Percentiles rank a stretch among this genome's conserved stretches.
phyloP scores from a whole-genome alignment of 164 flowering plant species.

The Berberis vulgaris region DNA sequence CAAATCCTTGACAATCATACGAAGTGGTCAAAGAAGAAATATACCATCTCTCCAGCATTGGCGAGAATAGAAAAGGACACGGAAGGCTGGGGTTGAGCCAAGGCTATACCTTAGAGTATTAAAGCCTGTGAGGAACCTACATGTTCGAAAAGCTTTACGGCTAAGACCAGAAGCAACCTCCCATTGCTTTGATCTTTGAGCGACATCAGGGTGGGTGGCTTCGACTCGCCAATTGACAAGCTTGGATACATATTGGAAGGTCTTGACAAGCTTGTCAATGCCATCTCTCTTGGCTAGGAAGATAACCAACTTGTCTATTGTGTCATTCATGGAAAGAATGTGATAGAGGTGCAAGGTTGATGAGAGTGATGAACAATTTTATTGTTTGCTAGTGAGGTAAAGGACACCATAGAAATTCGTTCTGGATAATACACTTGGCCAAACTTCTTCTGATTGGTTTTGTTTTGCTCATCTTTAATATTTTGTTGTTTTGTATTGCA shows the following conservation, averaged over 20 bases:
- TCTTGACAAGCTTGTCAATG: slow-evolving; percentile 95
- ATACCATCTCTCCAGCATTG: slow-evolving; percentile 91
- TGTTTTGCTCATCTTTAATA: too few relatives aligned
- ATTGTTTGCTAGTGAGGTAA: neutral
- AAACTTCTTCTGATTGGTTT: too few relatives aligned
- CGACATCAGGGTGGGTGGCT: slow-evolving; percentile 34
- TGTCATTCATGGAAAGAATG: slow-evolving; percentile 43
- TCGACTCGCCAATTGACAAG: slow-evolving; percentile 67
- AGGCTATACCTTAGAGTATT: slow-evolving; percentile 62
- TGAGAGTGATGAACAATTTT: slow-evolving; percentile 3
- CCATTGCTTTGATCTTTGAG: slow-evolving; percentile 57
- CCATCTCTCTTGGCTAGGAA: slow-evolving; percentile 96
- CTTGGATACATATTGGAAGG: slow-evolving; percentile 95
- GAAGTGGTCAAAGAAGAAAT: slow-evolving; percentile 90
- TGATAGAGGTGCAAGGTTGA: slow-evolving; percentile 5
- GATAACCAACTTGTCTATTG: slow-evolving; percentile 82
- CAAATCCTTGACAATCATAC: slow-evolving; percentile 81
- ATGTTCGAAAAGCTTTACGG: slow-evolving; percentile 80
- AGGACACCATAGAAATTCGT: slow-evolving; percentile 15
- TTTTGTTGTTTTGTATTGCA: too few relatives aligned
- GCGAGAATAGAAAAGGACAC: slow-evolving; percentile 52
- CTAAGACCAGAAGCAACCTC: slow-evolving; percentile 86
- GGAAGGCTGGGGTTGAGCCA: slow-evolving; percentile 43
- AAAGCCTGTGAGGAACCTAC: slow-evolving; percentile 89
- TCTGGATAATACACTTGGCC: slow-evolving; percentile 15